Evolutionary conservation across 495 filamentous ascomycete species (phyloP).

Genomic region (Venustampulla echinocandica): DNA sequence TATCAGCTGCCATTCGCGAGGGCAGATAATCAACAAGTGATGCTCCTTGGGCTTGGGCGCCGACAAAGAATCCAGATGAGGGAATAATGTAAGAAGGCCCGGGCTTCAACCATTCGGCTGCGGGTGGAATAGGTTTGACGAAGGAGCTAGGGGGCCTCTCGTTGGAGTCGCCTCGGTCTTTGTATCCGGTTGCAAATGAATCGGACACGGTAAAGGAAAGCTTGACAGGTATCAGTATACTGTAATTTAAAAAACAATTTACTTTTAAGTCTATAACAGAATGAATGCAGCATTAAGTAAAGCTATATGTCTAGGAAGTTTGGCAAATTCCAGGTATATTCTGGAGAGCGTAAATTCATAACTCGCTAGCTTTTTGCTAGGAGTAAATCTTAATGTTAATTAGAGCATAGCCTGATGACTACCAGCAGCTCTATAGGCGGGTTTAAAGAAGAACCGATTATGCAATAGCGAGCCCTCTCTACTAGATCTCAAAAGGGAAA

Average conservation of each 20-base stretch:
- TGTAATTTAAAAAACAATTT: no score
- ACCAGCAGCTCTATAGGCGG: no score
- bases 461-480: conserved; percentile 15
- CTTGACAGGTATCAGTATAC: conserved; percentile 7
- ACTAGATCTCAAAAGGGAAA: neutral
- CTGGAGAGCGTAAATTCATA: no score
- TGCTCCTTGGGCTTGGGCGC: conserved; percentile 33
- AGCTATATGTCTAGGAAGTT: no score
- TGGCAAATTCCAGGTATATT: conserved; percentile 24
- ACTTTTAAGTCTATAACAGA: no score
- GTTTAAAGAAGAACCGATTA: no score
- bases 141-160: conserved; percentile 3
- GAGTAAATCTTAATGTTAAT: no score
- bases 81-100: conserved; percentile 47
- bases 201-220: conserved; percentile 11
- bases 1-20: conserved; percentile 37
- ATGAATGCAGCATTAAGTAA: no score
- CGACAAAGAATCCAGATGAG: conserved; percentile 61
- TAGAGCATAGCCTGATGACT: no score
- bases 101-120: conserved; percentile 33
- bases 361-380: no score
- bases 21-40: conserved; percentile 50
- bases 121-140: conserved; percentile 12
- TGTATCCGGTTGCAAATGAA: conserved; percentile 14
- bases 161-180: neutral